Evolutionary conservation across 768 basidiomycete genomes (phyloP), one percentile per base, ranked within the genome.

Genomic region (Collybia nuda): DNA sequence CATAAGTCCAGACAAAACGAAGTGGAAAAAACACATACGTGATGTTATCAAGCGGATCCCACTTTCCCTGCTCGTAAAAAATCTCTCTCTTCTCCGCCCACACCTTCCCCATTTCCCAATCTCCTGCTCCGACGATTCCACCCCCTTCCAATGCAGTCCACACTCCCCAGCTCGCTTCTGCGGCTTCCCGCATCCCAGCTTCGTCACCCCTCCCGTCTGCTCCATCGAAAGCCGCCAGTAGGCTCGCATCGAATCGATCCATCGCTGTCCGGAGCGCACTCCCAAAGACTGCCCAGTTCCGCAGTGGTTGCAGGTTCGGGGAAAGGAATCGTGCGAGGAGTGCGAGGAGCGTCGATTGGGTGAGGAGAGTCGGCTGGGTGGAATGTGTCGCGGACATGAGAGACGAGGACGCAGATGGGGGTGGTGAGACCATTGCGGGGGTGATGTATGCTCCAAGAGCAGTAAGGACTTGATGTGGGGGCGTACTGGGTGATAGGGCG

Each of bases 21-120:
- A 28, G n/a, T n/a, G n/a, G n/a, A n/a, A n/a, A n/a, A n/a, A n/a
- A n/a, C n/a, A 72, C 84, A 61, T 67, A 86, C 84, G 84, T 86
- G 62, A 89, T 81, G 67, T 98, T 99, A 53, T 87, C 84, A 47
- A 88, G 63, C 0, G 94, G 81, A 55, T 88, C 79, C 87, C 91
- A 94, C 42, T 79, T 77, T 6, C 80, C 83, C 50, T 83, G 81
- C 55, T 93, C 88, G 66, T 96, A 98, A 59, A 98, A 93, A 19
- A 98, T 85, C 65, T 96, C 94, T 40, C 89, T 74, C 72, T 96
- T 95, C 69, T 99, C 95, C 1, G 90, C 86, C 92, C 96, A 99
- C 15, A 95, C 86, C 56, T 92, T 87, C 1, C 91, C 91, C 76
- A 97, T 84, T 67, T 96, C 95, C 91, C 91, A 95, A 50, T 92